Evolutionary conservation across 805 yeast species (phyloP), one percentile per base, ranked within the genome.

Genomic region (Saturnispora serradocipensis): DNA sequence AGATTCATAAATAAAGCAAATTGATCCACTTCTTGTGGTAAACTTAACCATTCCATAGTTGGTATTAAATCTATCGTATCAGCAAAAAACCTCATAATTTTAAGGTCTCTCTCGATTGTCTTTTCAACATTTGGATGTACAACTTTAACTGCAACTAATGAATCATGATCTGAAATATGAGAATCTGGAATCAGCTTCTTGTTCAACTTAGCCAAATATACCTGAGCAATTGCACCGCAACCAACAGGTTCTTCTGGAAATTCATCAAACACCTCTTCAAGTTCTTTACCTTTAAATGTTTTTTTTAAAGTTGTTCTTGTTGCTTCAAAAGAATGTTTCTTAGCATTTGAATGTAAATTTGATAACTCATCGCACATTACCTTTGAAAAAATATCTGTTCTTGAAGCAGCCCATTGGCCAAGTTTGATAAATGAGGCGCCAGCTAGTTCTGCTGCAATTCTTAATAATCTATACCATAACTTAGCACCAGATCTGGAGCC

Each of bases 341-440:
- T 80, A 9, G 89, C 91, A 62, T 88, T 80, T 5, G 97, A 86
- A 66, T 93, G 99, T 51, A 93, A 69, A 24, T 76, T 69, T 9
- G 87, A 78, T 58, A 93, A 69, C 61, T 86, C 89, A 22, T 78
- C 77, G 65, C 98, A 91, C 66, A 91, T 68, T 40, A 77, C 86
- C 45, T 69, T 71, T 3, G 96, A 84, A 68, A 93, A 91, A 34
- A 93, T 84, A 67, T 93, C 99, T 0, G 95, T 87, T 66, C 99
- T 78, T 10, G 96, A 86, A 2, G 97, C 97, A 0, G 99, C 99
- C 99, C 99, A 93, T 70, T 93, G 99, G 3, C 98, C 99, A 52
- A 93, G 75, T 66, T 88, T 86, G 52, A 86, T 82, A 64, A 86
- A 93, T 3, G 96, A 84, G 3, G 98, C 96, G 0, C 99, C 99